Evolutionary conservation across 768 basidiomycete species (phyloP), one percentile per base, ranked within the genome.

Genomic region (Daedaleopsis nitida): DNA sequence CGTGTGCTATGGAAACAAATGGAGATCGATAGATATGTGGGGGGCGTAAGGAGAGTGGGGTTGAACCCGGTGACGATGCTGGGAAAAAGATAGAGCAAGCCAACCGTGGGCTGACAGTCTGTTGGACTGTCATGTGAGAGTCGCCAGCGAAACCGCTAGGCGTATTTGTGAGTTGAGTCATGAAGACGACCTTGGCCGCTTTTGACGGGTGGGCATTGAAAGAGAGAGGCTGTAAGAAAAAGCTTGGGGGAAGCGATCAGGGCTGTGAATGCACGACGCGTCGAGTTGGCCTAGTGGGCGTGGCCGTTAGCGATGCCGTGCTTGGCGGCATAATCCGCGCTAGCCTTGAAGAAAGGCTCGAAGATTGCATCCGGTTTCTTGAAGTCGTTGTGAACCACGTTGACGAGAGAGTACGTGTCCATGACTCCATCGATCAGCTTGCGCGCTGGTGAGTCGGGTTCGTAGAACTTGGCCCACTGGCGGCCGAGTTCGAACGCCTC

Each of bases 381-480:
- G 85, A 93, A 98, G 73, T 96, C 89, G 77, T 97, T 97, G 75
- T 97, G 94, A 27, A 98, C 96, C 66, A 98, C 89, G 74, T 97
- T 97, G 66, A 97, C 94, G 65, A 98, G 87, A 77, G 86, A 87
- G 63, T 80, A 90, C 1, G 82, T 83, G 59, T 94, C 86, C 89
- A 97, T 92, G 70, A 94, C 74, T 38, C 86, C 83, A 63, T 80
- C 75, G 72, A 97, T 89, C 63, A 96, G 77, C 68, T 88, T 85
- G 57, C 87, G 85, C 16, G 92, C 86, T 2, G 83, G 79, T 1
- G 93, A 91, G 37, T 83, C 86, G 34, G 86, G 76, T 52, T 94
- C 92, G 71, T 97, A 97, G 56, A 94, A 73, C 64, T 85, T 82
- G 14, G 93, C 91, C 96, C 96, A 98, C 75, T 96, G 93, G 47